A percentile compares a stretch with the other conserved stretches of the same genome.
These are phyloP conservation scores for Brachypodium distachyon DNA, from an alignment of 202 grass and related monocot genomes.

Conservation along the genomic window DNA sequence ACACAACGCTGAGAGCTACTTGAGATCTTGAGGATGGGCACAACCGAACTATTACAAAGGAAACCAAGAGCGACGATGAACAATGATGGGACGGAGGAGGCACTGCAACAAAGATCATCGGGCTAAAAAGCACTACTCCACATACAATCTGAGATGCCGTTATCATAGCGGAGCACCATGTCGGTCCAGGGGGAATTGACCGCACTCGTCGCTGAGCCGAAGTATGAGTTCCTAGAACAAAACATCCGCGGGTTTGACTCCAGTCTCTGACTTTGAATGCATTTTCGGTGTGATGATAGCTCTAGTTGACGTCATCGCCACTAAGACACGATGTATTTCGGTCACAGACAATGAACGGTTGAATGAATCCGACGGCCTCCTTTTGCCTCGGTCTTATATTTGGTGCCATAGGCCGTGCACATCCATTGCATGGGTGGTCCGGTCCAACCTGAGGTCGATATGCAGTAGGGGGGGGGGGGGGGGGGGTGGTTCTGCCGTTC, in stretches of 20 bases:
- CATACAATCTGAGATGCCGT: too few species aligned
- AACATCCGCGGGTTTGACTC: constrained; percentile 1
- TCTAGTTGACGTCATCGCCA: not conserved
- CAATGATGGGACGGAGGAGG: too few species aligned
- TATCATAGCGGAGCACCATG: too few species aligned
- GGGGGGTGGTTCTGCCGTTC: too few species aligned
- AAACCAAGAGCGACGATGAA: too few species aligned
- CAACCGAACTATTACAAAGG: too few species aligned
- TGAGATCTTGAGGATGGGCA: too few species aligned
- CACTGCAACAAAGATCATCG: too few species aligned
- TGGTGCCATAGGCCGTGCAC: constrained; percentile 5
- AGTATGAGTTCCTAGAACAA: not conserved
- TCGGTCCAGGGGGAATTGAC: too few species aligned
- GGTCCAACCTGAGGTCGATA: constrained; percentile 10
- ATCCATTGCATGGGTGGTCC: not conserved
- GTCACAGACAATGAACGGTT: constrained; percentile 12
- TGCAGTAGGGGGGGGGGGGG: not conserved
- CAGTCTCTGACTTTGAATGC: constrained; percentile 6
- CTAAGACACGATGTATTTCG: not conserved
- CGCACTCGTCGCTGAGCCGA: too few species aligned
- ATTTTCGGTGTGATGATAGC: constrained; percentile 19
- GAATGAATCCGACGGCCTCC: not conserved
- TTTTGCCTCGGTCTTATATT: not conserved
- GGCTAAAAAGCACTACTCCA: too few species aligned
- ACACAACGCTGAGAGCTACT: too few species aligned